Conservation (phyloP, 129 eudicot genomes). For the Erigeron canadensis region DNA sequence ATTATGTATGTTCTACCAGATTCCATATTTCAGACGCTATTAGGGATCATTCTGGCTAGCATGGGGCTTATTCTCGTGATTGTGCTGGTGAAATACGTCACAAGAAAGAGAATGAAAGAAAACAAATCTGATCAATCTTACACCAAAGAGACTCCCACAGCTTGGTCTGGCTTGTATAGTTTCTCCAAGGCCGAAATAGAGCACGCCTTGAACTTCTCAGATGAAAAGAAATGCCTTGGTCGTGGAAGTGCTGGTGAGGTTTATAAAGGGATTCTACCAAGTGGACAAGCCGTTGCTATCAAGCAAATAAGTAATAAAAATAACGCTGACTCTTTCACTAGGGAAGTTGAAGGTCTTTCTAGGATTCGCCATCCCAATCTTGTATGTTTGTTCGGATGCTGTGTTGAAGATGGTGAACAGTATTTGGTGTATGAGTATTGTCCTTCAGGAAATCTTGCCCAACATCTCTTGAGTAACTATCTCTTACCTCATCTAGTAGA, state of each 20-base stretch:
- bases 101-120: constrained; percentile 28
- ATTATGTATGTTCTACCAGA: constrained; percentile 27
- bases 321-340: constrained; percentile 56
- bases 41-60: constrained; percentile 47
- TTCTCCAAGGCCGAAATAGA: constrained; percentile 71
- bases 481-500: neutral
- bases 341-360: constrained; percentile 69
- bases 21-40: constrained; percentile 45
- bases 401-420: constrained; percentile 68
- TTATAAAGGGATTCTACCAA: constrained; percentile 68
- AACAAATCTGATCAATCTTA: constrained; percentile 23
- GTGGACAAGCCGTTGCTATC: constrained; percentile 79
- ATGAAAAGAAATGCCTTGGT: constrained; percentile 57
- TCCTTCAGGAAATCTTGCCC: constrained; percentile 71
- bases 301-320: constrained; percentile 60
- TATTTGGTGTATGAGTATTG: constrained; percentile 71
- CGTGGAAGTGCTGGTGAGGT: constrained; percentile 81
- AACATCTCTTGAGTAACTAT: constrained; percentile 55
- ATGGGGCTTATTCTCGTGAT: constrained; percentile 45
- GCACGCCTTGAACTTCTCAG: constrained; percentile 51
- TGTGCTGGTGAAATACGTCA: constrained; percentile 58
- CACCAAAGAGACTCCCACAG: constrained; percentile 35
- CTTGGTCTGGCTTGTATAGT: constrained; percentile 58
- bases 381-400: constrained; percentile 72
- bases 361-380: constrained; percentile 75